phyloP scores from a whole-genome alignment of 495 filamentous ascomycete genomes.

The Neurospora sp. region DNA sequence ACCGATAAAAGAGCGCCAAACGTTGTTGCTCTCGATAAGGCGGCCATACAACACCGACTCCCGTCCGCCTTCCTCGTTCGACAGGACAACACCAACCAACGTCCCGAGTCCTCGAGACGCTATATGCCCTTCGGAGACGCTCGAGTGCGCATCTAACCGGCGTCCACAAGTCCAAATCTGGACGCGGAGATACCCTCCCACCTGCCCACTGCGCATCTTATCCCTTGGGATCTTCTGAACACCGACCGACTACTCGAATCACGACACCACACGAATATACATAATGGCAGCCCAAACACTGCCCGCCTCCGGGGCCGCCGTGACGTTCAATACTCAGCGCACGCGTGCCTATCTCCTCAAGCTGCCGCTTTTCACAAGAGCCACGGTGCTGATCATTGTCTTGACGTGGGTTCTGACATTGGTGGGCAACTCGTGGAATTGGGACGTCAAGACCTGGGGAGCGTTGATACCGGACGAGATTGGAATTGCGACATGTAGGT shows the following conservation, averaged over 20 bases:
- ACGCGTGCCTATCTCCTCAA: conserved; percentile 62
- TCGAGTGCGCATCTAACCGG: not conserved
- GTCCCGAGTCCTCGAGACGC: not conserved
- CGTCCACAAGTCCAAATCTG: not conserved
- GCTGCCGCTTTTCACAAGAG: conserved; percentile 78
- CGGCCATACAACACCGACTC: not conserved
- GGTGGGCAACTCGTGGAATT: conserved; percentile 39
- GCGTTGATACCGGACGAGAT: conserved; percentile 68
- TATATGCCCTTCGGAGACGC: not conserved
- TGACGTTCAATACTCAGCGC: conserved; percentile 29
- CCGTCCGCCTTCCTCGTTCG: not conserved
- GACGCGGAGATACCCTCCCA: not conserved
- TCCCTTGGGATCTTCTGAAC: not conserved
- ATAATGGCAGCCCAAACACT: conserved; percentile 10
- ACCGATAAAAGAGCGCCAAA: not conserved
- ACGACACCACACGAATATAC: not conserved
- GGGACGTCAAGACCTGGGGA: conserved; percentile 64
- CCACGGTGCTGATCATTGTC: conserved; percentile 57
- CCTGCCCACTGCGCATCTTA: not conserved
- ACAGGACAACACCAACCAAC: not conserved
- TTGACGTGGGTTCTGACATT: conserved; percentile 57
- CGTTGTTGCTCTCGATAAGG: not conserved
- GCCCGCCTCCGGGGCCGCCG: not conserved
- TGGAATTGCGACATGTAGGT: conserved; percentile 63
- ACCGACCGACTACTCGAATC: not conserved